Evolutionary conservation across 2,329 filamentous ascomycete species (phyloP).

Genomic region (Fusarium xylarioides): DNA sequence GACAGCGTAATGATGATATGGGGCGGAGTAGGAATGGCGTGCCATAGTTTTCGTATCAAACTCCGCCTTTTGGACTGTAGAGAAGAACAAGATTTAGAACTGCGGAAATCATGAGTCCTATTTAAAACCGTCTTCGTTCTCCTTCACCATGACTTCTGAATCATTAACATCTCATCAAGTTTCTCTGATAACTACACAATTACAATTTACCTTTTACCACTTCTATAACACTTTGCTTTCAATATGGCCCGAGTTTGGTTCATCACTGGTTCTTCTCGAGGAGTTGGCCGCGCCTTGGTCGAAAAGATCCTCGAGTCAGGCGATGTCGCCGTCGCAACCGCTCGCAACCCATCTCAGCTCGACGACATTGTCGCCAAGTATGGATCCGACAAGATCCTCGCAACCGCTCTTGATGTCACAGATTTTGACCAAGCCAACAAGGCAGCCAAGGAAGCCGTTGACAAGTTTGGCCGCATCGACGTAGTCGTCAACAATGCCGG

Average conservation of each 20-base stretch:
- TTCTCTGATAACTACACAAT: not conserved
- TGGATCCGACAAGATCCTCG: conserved; percentile 54
- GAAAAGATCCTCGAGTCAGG: conserved; percentile 50
- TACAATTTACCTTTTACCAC: not conserved
- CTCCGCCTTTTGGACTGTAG: not conserved
- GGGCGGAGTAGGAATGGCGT: not conserved
- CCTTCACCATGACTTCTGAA: not conserved
- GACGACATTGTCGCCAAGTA: conserved; percentile 49
- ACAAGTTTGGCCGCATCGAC: conserved; percentile 64
- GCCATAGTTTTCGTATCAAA: not conserved
- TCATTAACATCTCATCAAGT: not conserved
- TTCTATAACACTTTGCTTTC: not conserved
- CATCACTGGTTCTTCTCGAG: conserved; percentile 59
- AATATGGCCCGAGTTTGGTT: conserved; percentile 52
- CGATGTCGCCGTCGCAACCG: conserved; percentile 57
- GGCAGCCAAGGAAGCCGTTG: conserved; percentile 45
- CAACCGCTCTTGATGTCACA: conserved; percentile 61
- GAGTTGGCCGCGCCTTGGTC: conserved; percentile 56
- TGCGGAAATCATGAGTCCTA: too few species aligned
- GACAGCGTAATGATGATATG: not conserved
- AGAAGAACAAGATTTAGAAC: not conserved
- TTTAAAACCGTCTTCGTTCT: not conserved
- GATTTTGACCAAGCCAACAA: conserved; percentile 54
- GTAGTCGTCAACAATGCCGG: conserved; percentile 70
- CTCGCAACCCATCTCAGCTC: conserved; percentile 50